Evolutionary conservation across 306 rosid species (phyloP), one percentile per base, ranked within the genome.

Genomic region (Prunus mume): DNA sequence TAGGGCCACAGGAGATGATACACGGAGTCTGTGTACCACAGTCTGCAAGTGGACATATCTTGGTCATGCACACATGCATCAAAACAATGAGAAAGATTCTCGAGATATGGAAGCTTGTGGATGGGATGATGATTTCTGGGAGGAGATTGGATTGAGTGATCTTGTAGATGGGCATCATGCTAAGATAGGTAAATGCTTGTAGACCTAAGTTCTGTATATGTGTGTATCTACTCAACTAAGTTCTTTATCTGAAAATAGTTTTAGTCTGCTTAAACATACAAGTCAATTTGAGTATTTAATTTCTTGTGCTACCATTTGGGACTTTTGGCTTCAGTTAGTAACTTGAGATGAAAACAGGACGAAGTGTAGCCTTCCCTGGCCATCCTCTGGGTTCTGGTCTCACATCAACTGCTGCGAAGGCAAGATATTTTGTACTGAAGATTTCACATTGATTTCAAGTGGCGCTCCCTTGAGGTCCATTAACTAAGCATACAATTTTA

Each of bases 111-210:
- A 92, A 77, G 92, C 97, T 82, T 88, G 93, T 88, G 99, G 99
- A 74, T 95, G 99, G 97, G 97, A 95, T 83, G 97, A 95, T 82
- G 97, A 95, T 58, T 95, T 95, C 80, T 95, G 91, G 96, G 99
- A 95, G 86, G 99, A 95, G 87, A 92, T 95, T 85, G 99, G 99
- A 74, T 86, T 95, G 77, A 93, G 91, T 80, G 97, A 95, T 86
- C 99, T 95, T 69, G 70, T 92, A 58, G 99, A 92, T 68, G 97
- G 97, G 47, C 98, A 90, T 83, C 98, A 95, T 82, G 93, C 98
- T 74, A 92, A 92, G 85, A 95, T 95, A 89, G 98, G 98, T 95
- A 79, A 83, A 12, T 50, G 70, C 30, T 43, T 14, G 22, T n/a
- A 50, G 47, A 6, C 5, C 3, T 6, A 34, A 55, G 65, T 71